Base-by-base conservation (phyloP, 1,139 yeast genomes). In the Kurtzmaniella quercitrusa region DNA sequence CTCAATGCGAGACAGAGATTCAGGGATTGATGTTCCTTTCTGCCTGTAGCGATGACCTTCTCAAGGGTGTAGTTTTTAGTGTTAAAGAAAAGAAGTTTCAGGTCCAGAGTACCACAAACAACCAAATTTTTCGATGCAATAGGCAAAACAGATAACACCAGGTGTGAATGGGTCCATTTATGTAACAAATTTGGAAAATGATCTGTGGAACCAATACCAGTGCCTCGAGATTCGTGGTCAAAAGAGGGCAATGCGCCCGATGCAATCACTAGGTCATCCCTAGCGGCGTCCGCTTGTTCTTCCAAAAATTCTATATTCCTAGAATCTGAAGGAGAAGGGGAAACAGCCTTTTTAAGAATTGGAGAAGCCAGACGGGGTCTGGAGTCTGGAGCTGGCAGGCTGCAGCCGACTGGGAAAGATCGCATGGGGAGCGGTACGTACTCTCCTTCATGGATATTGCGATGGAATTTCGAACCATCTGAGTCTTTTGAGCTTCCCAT, bases 41-140 rank as follows among this genome's bases (percentile, higher is more conserved):
- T 55, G 5, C 62, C 63, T 37, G 61, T 51, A 38, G 56, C 47
- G 20, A 66, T 60, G 28, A 68, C 69, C 34, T 64, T 66, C 41
- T 68, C 70, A 46, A 73, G 59, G 38, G 81, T 80, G 57, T 77
- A 91, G 1, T 84, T 80, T n/a, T 63, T 63, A 47, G 86, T 66
- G 54, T 88, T 91, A 55, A 76, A 83, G 1, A 88, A 82, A 35
- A 88, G 63, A 40, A 93, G 84, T 52, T 78, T 78, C n/a, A 95
- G 87, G 53, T 85, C 87, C 54, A 91, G 96, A 1, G 97, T 88
- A n/a, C 98, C 98, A 45, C 96, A 94, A 58, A 86, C 86, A 15
- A 93, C 55, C 36, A 82, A 65, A 36, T 76, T 70, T 45, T 75
- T 74, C 23, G 62, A 61, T 0, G 86, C 84, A 23, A 84, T 80